phyloP scores from a whole-genome alignment of 192 early-diverging fungal species.

The Entrophospora sp. region DNA sequence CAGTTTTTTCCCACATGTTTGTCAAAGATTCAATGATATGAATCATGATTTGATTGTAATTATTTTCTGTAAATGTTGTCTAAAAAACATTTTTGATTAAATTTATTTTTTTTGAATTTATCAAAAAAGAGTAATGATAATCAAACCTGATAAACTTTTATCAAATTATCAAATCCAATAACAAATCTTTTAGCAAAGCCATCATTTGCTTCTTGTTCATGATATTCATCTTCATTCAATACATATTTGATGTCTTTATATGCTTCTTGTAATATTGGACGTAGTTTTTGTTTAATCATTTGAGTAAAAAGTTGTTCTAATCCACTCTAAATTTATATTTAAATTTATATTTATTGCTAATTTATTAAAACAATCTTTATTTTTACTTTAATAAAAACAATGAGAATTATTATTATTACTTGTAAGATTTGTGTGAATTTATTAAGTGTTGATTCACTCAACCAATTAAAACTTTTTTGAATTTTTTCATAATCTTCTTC shows the following conservation, averaged over 20 bases:
- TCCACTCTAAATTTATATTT: conserved; percentile 34
- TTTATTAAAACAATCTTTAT: too few species aligned
- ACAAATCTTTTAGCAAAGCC: conserved; percentile 76
- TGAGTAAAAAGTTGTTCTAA: conserved; percentile 78
- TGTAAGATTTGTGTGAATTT: conserved; percentile 60
- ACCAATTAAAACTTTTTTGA: conserved; percentile 44
- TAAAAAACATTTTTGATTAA: too few species aligned
- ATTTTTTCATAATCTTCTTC: conserved; percentile 48
- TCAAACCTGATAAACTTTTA: conserved; percentile 51
- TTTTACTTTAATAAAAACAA: too few species aligned
- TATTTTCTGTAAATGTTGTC: conserved; percentile 55
- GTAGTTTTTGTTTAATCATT: conserved; percentile 69
- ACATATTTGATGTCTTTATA: conserved; percentile 85
- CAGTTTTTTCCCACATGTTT: conserved; percentile 79
- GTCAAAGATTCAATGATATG: conserved; percentile 61
- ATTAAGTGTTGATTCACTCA: conserved; percentile 43
- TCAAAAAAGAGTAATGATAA: too few species aligned
- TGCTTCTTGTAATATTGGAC: conserved; percentile 69
- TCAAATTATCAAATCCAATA: conserved; percentile 52
- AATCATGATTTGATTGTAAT: conserved; percentile 57
- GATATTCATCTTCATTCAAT: conserved; percentile 87
- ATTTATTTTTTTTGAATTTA: too few species aligned
- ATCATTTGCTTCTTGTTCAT: conserved; percentile 68
- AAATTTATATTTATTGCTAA: too few species aligned
- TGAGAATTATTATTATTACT: too few species aligned